phyloP scores from a whole-genome alignment of 2,329 filamentous ascomycete species.

The Teratosphaeria nubilosa region DNA sequence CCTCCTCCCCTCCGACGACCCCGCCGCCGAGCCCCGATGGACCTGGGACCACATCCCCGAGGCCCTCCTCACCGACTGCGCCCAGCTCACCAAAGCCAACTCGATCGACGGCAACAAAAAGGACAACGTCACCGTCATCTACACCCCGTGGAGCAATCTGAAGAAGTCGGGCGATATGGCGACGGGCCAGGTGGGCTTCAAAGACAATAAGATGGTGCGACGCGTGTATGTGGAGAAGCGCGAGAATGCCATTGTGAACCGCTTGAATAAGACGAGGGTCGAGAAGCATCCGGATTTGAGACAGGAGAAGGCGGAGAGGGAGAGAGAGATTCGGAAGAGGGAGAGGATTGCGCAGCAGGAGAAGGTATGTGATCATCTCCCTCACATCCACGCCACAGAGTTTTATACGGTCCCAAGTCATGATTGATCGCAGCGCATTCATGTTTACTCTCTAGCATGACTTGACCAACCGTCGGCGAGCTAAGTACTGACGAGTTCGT shows the following conservation, averaged over 20 bases:
- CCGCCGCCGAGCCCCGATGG: background rate
- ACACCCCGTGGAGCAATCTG: constrained; percentile 95
- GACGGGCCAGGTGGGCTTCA: constrained; percentile 87
- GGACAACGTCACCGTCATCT: constrained; percentile 92
- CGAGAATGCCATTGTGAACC: constrained; percentile 86
- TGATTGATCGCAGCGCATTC: too few species aligned
- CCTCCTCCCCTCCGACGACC: constrained; percentile 33
- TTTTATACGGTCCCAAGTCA: background rate
- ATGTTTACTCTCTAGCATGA: too few species aligned
- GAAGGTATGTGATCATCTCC: constrained; percentile 40
- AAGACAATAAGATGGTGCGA: constrained; percentile 77
- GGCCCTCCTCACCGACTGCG: constrained; percentile 71
- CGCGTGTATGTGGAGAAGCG: constrained; percentile 68
- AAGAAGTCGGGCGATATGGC: constrained; percentile 95
- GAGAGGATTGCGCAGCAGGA: constrained; percentile 55
- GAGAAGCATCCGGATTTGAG: constrained; percentile 79
- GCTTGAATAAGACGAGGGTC: constrained; percentile 92
- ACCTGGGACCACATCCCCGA: constrained; percentile 55
- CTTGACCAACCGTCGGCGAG: background rate
- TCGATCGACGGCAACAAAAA: constrained; percentile 99
- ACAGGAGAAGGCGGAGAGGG: constrained; percentile 68
- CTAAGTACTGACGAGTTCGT: background rate
- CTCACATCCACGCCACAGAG: background rate
- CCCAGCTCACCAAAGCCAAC: constrained; percentile 97
- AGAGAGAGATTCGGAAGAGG: constrained; percentile 59